These are phyloP conservation scores for Chimonanthus salicifolius DNA, from an alignment of 164 flowering plant species.

Conservation along the genomic window DNA sequence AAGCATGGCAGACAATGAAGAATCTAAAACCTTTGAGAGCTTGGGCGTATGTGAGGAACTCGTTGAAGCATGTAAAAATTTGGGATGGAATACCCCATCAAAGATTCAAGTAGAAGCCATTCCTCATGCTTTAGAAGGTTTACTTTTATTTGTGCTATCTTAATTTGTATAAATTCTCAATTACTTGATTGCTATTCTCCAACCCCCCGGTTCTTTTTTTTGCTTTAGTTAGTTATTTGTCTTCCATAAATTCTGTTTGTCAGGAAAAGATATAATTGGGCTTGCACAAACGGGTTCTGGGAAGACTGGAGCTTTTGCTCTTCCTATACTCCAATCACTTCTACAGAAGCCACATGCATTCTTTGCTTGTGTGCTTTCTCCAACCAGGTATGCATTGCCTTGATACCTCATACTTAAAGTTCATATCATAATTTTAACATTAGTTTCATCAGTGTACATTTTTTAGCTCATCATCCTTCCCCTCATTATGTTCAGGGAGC, in stretches of 20 bases:
- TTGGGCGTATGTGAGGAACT: slow-evolving; percentile 60
- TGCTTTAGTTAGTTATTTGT: not conserved
- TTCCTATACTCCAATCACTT: slow-evolving; percentile 76
- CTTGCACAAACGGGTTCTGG: slow-evolving; percentile 97
- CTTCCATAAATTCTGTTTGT: not conserved
- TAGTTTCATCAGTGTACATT: not conserved
- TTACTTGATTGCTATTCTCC: not conserved
- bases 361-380: slow-evolving; percentile 82
- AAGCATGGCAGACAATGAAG: slow-evolving; percentile 28
- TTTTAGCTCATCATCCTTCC: not conserved
- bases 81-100: slow-evolving; percentile 72
- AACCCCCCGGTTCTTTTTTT: not conserved
- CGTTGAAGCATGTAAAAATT: slow-evolving; percentile 59
- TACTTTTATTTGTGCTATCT: not conserved
- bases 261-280: slow-evolving; percentile 81
- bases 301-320: slow-evolving; percentile 94
- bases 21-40: slow-evolving; percentile 44
- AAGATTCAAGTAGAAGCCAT: slow-evolving; percentile 72
- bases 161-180: not conserved
- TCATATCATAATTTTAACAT: not conserved
- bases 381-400: slow-evolving; percentile 43
- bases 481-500: slow-evolving; percentile 44
- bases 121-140: slow-evolving; percentile 78
- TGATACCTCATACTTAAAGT: not conserved
- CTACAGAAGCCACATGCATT: slow-evolving; percentile 49